Base-by-base conservation (phyloP, 495 filamentous ascomycete genomes). In the Penicillium antarcticum region DNA sequence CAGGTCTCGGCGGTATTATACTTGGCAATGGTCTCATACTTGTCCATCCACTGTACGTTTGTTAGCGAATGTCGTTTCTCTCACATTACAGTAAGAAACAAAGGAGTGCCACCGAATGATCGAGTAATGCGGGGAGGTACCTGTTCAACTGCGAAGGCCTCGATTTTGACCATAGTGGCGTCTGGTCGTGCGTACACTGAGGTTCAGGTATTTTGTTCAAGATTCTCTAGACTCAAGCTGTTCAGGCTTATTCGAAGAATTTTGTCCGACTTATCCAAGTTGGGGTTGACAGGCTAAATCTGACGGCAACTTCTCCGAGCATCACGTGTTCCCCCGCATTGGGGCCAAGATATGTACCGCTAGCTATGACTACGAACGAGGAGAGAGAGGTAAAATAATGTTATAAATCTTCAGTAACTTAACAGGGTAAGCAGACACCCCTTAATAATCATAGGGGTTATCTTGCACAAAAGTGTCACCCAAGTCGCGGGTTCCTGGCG, bases 1-100 rank as follows among this genome's bases (percentile, higher is more conserved):
- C 91, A 96, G 1, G 91, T 94, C 66, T 96, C 91, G 52, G 89
- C 89, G 41, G 91, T 81, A 64, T 96, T 95, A 65, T 91, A 81
- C 24, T 87, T 85, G 12, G 83, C 84, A 4, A 78, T 85, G 8
- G 64, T 80, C 58, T 96, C 89, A 66, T 91, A 84, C 45, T 79
- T 72, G 76, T 94, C 87, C 91, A 96, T 95, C 89, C 91, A 96
- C 83, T 95, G 26, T 1, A 14, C 19, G 9, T 6, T n/a, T 13
- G 33, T 66, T 11, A 57, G 42, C 18, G 44, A 31, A 43, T 14
- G 13, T 33, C 8, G n/a, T 17, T 7, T n/a, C 2, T 31, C 13
- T 48, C 19, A 5, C 33, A 6, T 18, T 19, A 19, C 21, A 8
- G 14, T 24, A 42, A n/a, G 16, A 12, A 51, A 24, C 34, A 51